A percentile compares a stretch with the other conserved stretches of the same genome.
Conservation (phyloP, 768 basidiomycete genomes). For the Rhizopogon rudus region DNA sequence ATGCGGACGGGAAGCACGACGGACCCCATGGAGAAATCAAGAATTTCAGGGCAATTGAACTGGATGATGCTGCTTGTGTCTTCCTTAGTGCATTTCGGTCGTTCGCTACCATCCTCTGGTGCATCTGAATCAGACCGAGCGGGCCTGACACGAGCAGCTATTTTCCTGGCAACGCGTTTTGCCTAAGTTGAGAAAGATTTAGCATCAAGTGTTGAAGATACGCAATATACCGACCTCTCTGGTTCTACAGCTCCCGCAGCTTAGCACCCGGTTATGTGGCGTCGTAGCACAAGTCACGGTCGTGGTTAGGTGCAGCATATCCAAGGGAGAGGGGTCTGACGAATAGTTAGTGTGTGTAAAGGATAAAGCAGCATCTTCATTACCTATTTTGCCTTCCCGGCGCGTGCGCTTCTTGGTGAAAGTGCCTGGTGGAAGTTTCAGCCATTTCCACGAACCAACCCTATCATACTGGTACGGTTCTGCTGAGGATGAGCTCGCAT, state of each 20-base stretch:
- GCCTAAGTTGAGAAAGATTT: slow-evolving; percentile 42
- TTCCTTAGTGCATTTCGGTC: slow-evolving; percentile 40
- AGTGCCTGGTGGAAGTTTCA: slow-evolving; percentile 75
- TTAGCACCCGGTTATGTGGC: slow-evolving; percentile 70
- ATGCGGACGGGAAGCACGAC: slow-evolving; percentile 90
- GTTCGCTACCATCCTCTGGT: slow-evolving; percentile 49
- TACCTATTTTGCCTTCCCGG: slow-evolving; percentile 81
- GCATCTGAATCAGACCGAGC: slow-evolving; percentile 73
- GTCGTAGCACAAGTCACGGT: slow-evolving; percentile 78
- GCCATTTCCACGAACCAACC: slow-evolving; percentile 88
- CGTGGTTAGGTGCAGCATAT: slow-evolving; percentile 67
- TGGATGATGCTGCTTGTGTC: slow-evolving; percentile 85
- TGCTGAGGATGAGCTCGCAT: slow-evolving; percentile 52
- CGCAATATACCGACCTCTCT: slow-evolving; percentile 59
- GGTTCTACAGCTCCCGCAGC: slow-evolving; percentile 83
- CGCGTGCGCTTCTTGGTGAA: slow-evolving; percentile 81
- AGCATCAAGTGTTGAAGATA: slow-evolving; percentile 5
- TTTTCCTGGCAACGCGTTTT: slow-evolving; percentile 85
- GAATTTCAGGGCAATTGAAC: slow-evolving; percentile 89
- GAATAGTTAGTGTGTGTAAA: slow-evolving; percentile 15
- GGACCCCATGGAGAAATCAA: slow-evolving; percentile 86
- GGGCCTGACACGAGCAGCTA: slow-evolving; percentile 79
- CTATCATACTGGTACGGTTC: slow-evolving; percentile 67
- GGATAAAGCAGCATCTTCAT: slow-evolving; percentile 11
- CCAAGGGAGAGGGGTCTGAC: slow-evolving; percentile 60